Evolutionary conservation across 148 eudicot genomes (phyloP).

Genomic region (Fallopia convolvulus): DNA sequence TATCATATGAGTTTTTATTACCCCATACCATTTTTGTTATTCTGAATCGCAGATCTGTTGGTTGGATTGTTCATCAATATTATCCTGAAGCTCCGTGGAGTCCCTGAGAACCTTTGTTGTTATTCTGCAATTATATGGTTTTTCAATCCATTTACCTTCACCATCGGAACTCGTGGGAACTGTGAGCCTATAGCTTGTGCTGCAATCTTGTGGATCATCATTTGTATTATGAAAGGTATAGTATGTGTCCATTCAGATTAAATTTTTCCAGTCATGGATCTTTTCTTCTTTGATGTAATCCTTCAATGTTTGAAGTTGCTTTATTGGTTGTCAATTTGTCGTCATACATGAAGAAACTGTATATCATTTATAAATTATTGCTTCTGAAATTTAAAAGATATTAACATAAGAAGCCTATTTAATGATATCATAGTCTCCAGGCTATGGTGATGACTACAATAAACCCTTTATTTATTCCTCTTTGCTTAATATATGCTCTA

Average conservation of each 20-base stretch:
- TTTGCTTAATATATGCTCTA: background rate
- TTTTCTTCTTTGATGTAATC: background rate
- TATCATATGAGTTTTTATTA: background rate
- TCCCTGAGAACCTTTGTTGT: conserved; percentile 53
- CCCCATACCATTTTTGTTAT: background rate
- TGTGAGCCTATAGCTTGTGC: conserved; percentile 96
- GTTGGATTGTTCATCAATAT: conserved; percentile 65
- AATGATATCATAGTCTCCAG: background rate
- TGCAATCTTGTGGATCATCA: conserved; percentile 79
- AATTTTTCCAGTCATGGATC: background rate
- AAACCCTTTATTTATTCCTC: too few species aligned
- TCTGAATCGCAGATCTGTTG: conserved; percentile 46
- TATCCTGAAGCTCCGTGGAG: conserved; percentile 82
- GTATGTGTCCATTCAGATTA: conserved; percentile 4
- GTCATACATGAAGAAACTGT: background rate
- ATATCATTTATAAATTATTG: background rate
- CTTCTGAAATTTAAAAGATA: background rate
- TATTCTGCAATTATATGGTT: conserved; percentile 76
- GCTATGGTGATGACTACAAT: too few species aligned
- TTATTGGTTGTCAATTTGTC: background rate
- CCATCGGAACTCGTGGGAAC: conserved; percentile 98
- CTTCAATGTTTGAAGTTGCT: background rate
- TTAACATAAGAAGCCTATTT: background rate
- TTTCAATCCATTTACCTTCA: conserved; percentile 96
- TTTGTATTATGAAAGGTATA: conserved; percentile 78